These are phyloP conservation scores for Trichoderma arundinaceum DNA, from an alignment of 2,329 filamentous ascomycete genomes.

Conservation along the genomic window DNA sequence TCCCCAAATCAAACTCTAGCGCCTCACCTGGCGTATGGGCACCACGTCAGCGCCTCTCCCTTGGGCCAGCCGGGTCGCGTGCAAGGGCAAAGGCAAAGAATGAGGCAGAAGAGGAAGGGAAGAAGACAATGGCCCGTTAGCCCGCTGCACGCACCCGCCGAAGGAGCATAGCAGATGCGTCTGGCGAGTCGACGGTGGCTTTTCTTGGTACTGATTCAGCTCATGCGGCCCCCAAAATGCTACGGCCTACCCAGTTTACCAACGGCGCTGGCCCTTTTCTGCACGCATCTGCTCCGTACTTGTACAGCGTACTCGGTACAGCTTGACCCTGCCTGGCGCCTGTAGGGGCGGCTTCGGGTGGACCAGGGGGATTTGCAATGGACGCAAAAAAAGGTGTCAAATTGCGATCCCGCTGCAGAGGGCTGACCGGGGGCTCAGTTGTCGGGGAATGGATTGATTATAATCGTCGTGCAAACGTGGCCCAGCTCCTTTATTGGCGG, in stretches of 20 bases:
- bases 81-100: background rate
- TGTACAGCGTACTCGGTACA: too few species aligned
- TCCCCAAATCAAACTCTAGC: constrained; percentile 25
- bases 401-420: background rate
- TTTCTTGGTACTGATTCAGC: constrained; percentile 10
- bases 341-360: background rate
- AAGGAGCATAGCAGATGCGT: background rate
- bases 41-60: constrained; percentile 24
- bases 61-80: constrained; percentile 16
- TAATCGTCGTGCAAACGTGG: constrained; percentile 3
- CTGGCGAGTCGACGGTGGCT: background rate
- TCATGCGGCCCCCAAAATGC: background rate
- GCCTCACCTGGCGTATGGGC: constrained; percentile 14
- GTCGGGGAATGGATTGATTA: background rate
- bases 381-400: background rate
- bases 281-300: too few species aligned
- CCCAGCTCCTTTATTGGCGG: constrained; percentile 16
- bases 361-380: constrained; percentile 11
- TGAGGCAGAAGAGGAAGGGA: background rate
- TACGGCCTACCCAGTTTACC: background rate
- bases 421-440: background rate
- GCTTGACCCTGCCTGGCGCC: too few species aligned
- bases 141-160: background rate
- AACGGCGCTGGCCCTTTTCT: background rate
- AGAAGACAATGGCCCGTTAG: background rate